Evolutionary conservation across 352 stramenopile genomes (phyloP).

Genomic region (Phytophthora sojae): DNA sequence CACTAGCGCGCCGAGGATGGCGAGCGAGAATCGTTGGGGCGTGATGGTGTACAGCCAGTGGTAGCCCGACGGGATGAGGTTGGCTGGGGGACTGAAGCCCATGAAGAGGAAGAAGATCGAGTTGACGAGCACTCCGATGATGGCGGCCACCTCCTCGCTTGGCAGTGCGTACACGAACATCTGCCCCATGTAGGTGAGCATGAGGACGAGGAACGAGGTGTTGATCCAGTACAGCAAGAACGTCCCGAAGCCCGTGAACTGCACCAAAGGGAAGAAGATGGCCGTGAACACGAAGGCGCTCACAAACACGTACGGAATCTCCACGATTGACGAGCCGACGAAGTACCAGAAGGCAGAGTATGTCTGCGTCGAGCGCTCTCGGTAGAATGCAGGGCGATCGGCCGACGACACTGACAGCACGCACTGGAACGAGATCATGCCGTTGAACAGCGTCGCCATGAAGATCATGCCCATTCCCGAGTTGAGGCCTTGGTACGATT

Average conservation of each 20-base stretch:
- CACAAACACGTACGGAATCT: slow-evolving; percentile 75
- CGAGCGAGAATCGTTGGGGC: slow-evolving; percentile 37
- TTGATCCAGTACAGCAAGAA: slow-evolving; percentile 48
- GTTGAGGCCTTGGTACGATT: slow-evolving; percentile 58
- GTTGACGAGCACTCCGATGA: slow-evolving; percentile 37
- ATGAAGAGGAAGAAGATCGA: slow-evolving; percentile 50
- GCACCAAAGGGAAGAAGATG: slow-evolving; percentile 52
- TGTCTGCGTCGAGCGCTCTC: slow-evolving; percentile 77
- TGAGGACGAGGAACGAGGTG: slow-evolving; percentile 37
- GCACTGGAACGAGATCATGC: slow-evolving; percentile 80
- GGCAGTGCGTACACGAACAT: slow-evolving; percentile 39
- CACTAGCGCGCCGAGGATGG: slow-evolving; percentile 38
- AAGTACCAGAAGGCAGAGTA: slow-evolving; percentile 82
- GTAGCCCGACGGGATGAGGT: slow-evolving; percentile 41
- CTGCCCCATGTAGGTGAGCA: slow-evolving; percentile 46
- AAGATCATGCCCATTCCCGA: slow-evolving; percentile 87
- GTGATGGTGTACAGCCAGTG: slow-evolving; percentile 54
- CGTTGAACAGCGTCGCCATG: slow-evolving; percentile 83
- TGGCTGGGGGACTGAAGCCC: slow-evolving; percentile 40
- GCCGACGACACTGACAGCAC: slow-evolving; percentile 76
- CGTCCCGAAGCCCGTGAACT: slow-evolving; percentile 38
- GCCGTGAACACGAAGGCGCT: slow-evolving; percentile 42
- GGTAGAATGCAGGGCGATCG: slow-evolving; percentile 90
- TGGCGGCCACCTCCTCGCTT: slow-evolving; percentile 36
- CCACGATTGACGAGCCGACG: slow-evolving; percentile 59